Percentiles rank a stretch among this genome's conserved stretches.
Evolutionary conservation across 1,139 yeast species (phyloP).

Genomic region (Suhomyces guaymorum): DNA sequence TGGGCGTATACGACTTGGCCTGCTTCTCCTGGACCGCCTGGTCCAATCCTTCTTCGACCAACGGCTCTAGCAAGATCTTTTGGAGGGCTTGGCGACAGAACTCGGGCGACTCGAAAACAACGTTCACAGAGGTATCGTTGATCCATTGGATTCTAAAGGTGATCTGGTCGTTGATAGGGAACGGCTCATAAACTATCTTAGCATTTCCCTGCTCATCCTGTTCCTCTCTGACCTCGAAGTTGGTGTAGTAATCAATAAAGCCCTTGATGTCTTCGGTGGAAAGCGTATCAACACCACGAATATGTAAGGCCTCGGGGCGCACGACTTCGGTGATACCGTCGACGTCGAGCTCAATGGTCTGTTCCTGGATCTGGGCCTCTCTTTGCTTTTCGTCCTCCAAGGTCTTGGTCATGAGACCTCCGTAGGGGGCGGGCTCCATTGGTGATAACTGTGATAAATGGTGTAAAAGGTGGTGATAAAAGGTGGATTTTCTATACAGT

Average conservation of each 20-base stretch:
- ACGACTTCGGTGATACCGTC: constrained; percentile 31
- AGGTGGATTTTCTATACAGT: too few species aligned
- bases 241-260: constrained; percentile 53
- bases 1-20: constrained; percentile 41
- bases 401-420: constrained; percentile 44
- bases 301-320: constrained; percentile 52
- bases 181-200: constrained; percentile 22
- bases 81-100: constrained; percentile 43
- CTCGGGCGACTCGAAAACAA: constrained; percentile 51
- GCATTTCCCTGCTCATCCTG: constrained; percentile 18
- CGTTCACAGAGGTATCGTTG: constrained; percentile 59
- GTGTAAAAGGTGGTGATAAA: too few species aligned
- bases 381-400: constrained; percentile 41
- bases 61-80: constrained; percentile 3
- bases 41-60: constrained; percentile 15
- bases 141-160: constrained; percentile 66
- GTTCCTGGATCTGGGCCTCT: constrained; percentile 32
- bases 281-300: constrained; percentile 68
- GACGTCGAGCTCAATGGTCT: constrained; percentile 36
- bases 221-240: constrained; percentile 29
- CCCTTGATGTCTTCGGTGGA: constrained; percentile 64
- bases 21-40: constrained; percentile 35
- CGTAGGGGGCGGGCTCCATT: constrained; percentile 50
- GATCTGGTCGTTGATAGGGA: constrained; percentile 31
- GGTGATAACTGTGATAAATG: too few species aligned